Evolutionary conservation across 1,139 yeast genomes (phyloP).

Genomic region (Pichia sp.): DNA sequence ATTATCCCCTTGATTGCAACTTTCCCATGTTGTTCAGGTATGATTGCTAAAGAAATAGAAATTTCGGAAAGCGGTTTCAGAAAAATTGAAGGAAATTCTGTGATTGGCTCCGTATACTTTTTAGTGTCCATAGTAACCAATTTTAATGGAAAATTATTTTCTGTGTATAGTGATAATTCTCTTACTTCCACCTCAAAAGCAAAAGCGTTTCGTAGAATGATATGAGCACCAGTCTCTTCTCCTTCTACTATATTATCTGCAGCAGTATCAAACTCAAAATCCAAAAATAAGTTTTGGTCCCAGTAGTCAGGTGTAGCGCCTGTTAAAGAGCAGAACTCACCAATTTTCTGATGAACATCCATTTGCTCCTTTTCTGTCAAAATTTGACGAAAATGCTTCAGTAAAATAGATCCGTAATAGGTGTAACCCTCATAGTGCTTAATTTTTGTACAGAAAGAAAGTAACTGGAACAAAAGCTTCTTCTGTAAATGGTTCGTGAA

Average conservation of each 20-base stretch:
- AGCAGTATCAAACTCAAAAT: constrained; percentile 28
- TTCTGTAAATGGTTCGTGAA: constrained; percentile 22
- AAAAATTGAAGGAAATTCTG: constrained; percentile 12
- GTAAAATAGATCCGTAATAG: constrained; percentile 27
- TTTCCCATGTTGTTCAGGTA: constrained; percentile 42
- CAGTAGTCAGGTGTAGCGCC: constrained; percentile 24
- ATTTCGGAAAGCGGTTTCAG: constrained; percentile 36
- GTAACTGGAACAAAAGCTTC: constrained; percentile 21
- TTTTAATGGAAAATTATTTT: constrained; percentile 24
- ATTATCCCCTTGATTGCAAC: constrained; percentile 41
- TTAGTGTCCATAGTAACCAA: constrained; percentile 5
- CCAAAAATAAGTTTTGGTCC: constrained; percentile 23
- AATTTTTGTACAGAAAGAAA: constrained; percentile 24
- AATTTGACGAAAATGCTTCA: constrained; percentile 22
- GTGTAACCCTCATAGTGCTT: constrained; percentile 18
- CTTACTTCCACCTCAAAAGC: constrained; percentile 65
- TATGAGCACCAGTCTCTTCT: constrained; percentile 49
- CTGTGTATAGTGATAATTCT: constrained; percentile 44
- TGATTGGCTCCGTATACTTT: not conserved
- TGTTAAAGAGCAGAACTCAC: constrained; percentile 22
- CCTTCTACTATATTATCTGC: constrained; percentile 45
- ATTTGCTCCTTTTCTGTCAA: constrained; percentile 48
- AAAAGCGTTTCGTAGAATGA: constrained; percentile 75
- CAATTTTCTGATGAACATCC: constrained; percentile 20
- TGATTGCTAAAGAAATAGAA: constrained; percentile 39